Base-by-base conservation (phyloP, 1,139 yeast genomes). In the Citeromyces hawaiiensis region DNA sequence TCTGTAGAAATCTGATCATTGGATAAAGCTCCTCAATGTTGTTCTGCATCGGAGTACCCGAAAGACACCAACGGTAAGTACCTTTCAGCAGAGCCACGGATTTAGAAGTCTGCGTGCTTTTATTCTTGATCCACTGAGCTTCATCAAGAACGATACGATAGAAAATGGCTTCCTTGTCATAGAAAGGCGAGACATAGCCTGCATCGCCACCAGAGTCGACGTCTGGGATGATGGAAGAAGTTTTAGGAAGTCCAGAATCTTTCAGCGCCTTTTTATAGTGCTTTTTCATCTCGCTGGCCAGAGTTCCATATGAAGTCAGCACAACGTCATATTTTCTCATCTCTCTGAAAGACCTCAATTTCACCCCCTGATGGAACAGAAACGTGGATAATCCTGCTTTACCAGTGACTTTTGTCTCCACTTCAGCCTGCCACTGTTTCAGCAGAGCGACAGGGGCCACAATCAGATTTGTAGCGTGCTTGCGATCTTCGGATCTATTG, bases 1-100 rank as follows among this genome's bases (percentile, higher is more conserved):
- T 78, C 39, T 70, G 63, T 43, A 91, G 60, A 53, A 87, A 91
- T 45, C 88, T 59, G 23, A 91, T 55, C 36, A 87, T 60, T 2
- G 96, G 87, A 53, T 67, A 85, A 34, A 93, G 61, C 50, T 91
- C 99, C 36, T 74, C 82, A 43, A 88, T 71, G 40, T 66, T 72
- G 51, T 91, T 91, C 59, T 93, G 97, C 65, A 93, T 80, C 0
- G 98, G 98, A 0, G 99, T 91, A 49, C 98, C 99, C 4, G 94
- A 77, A 36, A 91, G 63, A 51, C 95, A 83, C 76, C 94, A 78
- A 42, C 91, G 64, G 48, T 72, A 76, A 1, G 54, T 57, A 0
- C 77, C 63, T 27, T 66, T 58, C 14, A 88, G 47, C 11, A 70
- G 63, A 4, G 78, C 68, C 40, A 81, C 78, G 0, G 95, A 79